Evolutionary conservation across 768 basidiomycete species (phyloP).

Genomic region (Lepiota brunneoincarnata): DNA sequence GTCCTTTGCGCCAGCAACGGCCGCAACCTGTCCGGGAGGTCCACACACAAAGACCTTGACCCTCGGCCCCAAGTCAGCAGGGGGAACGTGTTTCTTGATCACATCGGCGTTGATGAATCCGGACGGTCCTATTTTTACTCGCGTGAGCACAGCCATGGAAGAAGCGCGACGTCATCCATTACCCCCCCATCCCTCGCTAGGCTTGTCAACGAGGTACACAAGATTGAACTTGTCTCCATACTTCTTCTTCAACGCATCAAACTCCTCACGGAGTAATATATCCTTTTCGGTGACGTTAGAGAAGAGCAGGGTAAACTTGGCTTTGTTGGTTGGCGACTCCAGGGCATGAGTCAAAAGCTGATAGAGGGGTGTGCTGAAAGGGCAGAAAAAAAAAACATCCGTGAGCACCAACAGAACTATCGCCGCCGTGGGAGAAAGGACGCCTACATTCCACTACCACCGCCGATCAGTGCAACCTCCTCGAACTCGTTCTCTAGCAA

Average conservation of each 20-base stretch:
- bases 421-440: slow-evolving; percentile 1
- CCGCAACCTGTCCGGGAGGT: slow-evolving; percentile 86
- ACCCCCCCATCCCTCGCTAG: slow-evolving; percentile 58
- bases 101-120: slow-evolving; percentile 78
- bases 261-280: slow-evolving; percentile 80
- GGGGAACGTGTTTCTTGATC: slow-evolving; percentile 69
- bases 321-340: slow-evolving; percentile 76
- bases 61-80: slow-evolving; percentile 66
- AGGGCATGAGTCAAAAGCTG: slow-evolving; percentile 77
- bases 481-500: slow-evolving; percentile 77
- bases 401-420: slow-evolving; percentile 6
- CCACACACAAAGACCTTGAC: slow-evolving; percentile 91
- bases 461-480: slow-evolving; percentile 85
- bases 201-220: slow-evolving; percentile 85
- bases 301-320: slow-evolving; percentile 91
- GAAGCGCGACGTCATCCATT: slow-evolving; percentile 8
- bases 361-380: slow-evolving; percentile 73
- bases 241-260: slow-evolving; percentile 67
- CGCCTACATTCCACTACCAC: slow-evolving; percentile 88
- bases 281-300: slow-evolving; percentile 89
- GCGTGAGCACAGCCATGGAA: not conserved
- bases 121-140: slow-evolving; percentile 42
- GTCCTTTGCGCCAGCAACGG: slow-evolving; percentile 85
- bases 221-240: slow-evolving; percentile 74
- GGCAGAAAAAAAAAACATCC: not conserved